Percentiles rank a stretch among this genome's conserved stretches.
Conservation (phyloP, 2,329 filamentous ascomycete species). For the Exophiala lecanii-corni region DNA sequence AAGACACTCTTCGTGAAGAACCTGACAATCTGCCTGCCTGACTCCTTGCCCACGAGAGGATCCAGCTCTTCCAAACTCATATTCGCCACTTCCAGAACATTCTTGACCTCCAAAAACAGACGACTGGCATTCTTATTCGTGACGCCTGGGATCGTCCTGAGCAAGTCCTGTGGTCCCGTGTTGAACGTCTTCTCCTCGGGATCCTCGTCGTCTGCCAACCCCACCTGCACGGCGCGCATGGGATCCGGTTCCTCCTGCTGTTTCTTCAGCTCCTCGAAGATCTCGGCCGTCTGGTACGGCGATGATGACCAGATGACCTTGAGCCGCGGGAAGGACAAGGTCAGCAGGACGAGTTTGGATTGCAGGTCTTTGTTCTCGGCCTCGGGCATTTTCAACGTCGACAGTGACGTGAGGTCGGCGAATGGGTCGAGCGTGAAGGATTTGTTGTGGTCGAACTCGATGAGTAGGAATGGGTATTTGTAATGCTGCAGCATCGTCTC, state of each 20-base stretch:
- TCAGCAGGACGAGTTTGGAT: conserved; percentile 85
- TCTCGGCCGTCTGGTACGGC: conserved; percentile 94
- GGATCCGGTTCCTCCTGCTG: conserved; percentile 88
- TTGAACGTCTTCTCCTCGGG: conserved; percentile 69
- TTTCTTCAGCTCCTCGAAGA: conserved; percentile 89
- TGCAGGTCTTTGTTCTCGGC: conserved; percentile 71
- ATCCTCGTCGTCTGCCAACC: conserved; percentile 57
- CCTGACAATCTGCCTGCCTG: conserved; percentile 67
- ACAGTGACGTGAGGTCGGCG: conserved; percentile 57
- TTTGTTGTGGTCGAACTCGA: conserved; percentile 97
- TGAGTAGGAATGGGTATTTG: conserved; percentile 81
- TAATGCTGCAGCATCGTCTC: conserved; percentile 96
- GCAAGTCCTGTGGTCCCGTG: conserved; percentile 83
- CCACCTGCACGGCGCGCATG: conserved; percentile 75
- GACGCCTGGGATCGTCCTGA: conserved; percentile 77
- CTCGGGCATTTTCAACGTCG: conserved; percentile 59
- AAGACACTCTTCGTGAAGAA: conserved; percentile 72
- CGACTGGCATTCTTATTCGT: conserved; percentile 71
- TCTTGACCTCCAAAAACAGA: conserved; percentile 68
- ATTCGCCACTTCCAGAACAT: conserved; percentile 77
- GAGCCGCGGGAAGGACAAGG: conserved; percentile 82
- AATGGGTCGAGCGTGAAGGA: conserved; percentile 85
- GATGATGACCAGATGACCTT: conserved; percentile 91
- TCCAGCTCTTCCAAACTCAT: conserved; percentile 71
- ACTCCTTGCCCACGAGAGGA: conserved; percentile 70